Percentiles rank a stretch among this genome's conserved stretches.
phyloP scores from a whole-genome alignment of 441 rosid species.

The Mallotus japonicus region DNA sequence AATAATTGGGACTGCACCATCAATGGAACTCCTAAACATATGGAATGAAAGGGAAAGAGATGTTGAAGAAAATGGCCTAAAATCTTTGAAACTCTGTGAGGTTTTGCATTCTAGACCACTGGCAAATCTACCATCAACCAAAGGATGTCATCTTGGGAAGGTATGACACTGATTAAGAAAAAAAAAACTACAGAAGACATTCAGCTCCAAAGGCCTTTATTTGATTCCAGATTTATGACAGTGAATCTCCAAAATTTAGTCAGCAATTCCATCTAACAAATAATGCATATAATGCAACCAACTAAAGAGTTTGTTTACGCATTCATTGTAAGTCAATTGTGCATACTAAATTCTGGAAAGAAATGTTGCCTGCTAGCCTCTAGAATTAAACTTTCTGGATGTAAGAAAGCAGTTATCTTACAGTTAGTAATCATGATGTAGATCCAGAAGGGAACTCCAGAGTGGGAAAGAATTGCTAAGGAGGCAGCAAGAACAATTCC shows the following conservation, averaged over 20 bases:
- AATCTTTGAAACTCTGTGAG: conserved; percentile 58
- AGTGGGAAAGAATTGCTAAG: conserved; percentile 70
- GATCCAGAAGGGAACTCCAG: conserved; percentile 62
- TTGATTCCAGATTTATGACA: no score
- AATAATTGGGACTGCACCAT: conserved; percentile 85
- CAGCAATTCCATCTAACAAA: neutral
- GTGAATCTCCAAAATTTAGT: no score
- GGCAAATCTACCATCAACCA: conserved; percentile 69
- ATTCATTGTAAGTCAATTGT: neutral
- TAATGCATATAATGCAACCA: neutral
- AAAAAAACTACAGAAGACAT: no score
- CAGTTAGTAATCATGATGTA: conserved; percentile 24
- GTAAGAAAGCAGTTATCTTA: conserved; percentile 9
- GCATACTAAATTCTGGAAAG: neutral
- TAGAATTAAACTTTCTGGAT: neutral
- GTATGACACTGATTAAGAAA: conserved; percentile 28
- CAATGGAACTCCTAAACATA: conserved; percentile 67
- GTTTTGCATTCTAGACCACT: conserved; percentile 80
- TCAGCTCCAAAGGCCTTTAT: no score
- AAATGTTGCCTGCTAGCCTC: neutral
- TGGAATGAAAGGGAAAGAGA: conserved; percentile 82
- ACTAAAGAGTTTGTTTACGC: conserved; percentile 1
- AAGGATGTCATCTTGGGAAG: conserved; percentile 80
- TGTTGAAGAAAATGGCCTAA: conserved; percentile 56
- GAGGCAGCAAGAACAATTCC: conserved; percentile 93